Percentiles rank a stretch among this genome's conserved stretches.
phyloP scores from a whole-genome alignment of 179 eudicot genomes.

The Heliamphora pulchella region DNA sequence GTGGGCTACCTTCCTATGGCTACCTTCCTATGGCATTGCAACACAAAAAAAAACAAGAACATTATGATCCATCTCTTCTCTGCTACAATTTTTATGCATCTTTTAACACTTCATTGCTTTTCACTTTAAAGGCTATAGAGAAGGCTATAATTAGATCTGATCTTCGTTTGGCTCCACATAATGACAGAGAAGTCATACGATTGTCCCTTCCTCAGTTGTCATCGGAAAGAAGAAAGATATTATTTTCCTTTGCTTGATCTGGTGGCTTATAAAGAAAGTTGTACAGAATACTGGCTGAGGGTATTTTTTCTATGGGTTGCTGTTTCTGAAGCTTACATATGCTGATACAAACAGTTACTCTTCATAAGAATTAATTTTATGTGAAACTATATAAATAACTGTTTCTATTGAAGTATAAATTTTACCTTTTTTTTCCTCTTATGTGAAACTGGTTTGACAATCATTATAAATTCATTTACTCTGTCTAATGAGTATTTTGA shows the following conservation, averaged over 20 bases:
- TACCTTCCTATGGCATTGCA: conserved; percentile 9
- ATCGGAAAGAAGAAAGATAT: conserved; percentile 89
- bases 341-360: not conserved
- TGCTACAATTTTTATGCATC: not conserved
- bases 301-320: no score
- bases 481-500: no score
- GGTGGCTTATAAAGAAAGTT: not conserved
- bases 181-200: conserved; percentile 92
- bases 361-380: no score
- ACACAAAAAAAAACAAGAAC: not conserved
- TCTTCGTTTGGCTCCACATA: conserved; percentile 77
- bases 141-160: conserved; percentile 82
- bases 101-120: conserved; percentile 3
- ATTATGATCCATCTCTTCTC: conserved; percentile 5
- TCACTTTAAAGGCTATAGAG: conserved; percentile 88
- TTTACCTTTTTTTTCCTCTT: not conserved
- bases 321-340: not conserved
- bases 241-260: conserved; percentile 9
- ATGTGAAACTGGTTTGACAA: no score
- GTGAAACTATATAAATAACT: no score
- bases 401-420: no score
- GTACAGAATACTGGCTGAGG: not conserved
- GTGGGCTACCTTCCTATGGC: no score
- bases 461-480: no score
- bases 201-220: conserved; percentile 80